phyloP scores from a whole-genome alignment of 139 green algal genomes.

The Mychonastes homosphaera region DNA sequence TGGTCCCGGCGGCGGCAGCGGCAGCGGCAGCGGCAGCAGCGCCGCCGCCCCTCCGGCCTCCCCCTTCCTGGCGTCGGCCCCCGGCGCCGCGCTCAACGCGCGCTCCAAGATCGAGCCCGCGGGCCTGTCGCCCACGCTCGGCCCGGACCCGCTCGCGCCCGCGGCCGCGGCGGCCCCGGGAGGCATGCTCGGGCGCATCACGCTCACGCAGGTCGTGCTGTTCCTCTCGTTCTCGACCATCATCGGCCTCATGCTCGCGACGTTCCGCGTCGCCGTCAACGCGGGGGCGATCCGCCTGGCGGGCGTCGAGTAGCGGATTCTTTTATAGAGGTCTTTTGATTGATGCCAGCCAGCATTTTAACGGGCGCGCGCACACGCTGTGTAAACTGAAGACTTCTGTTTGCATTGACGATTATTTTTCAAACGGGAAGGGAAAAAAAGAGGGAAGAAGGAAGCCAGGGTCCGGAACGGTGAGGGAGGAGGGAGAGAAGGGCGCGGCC shows the following conservation, averaged over 20 bases:
- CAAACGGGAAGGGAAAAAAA: background rate
- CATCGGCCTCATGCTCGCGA: constrained; percentile 69
- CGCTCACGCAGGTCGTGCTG: constrained; percentile 61
- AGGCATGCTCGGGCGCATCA: constrained; percentile 44
- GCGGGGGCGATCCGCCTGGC: constrained; percentile 51
- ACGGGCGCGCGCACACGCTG: background rate
- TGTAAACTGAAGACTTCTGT: no score
- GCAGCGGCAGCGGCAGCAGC: no score
- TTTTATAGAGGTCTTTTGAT: no score
- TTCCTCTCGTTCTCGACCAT: constrained; percentile 57
- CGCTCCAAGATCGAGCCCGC: constrained; percentile 43
- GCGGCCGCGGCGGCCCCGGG: background rate
- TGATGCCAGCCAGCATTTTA: no score
- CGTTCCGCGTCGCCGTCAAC: constrained; percentile 53
- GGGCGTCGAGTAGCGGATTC: constrained; percentile 38
- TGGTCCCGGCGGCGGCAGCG: background rate
- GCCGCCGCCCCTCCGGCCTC: constrained; percentile 17
- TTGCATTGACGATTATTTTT: no score
- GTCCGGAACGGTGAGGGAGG: background rate
- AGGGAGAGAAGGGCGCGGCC: constrained; percentile 9
- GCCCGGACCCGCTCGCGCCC: constrained; percentile 34
- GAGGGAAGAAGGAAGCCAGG: constrained; percentile 5
- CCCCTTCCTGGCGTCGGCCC: constrained; percentile 18
- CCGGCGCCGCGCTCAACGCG: background rate
- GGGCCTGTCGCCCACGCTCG: constrained; percentile 54